phyloP scores from a whole-genome alignment of 805 yeast genomes.

The Metschnikowia orientalis region DNA sequence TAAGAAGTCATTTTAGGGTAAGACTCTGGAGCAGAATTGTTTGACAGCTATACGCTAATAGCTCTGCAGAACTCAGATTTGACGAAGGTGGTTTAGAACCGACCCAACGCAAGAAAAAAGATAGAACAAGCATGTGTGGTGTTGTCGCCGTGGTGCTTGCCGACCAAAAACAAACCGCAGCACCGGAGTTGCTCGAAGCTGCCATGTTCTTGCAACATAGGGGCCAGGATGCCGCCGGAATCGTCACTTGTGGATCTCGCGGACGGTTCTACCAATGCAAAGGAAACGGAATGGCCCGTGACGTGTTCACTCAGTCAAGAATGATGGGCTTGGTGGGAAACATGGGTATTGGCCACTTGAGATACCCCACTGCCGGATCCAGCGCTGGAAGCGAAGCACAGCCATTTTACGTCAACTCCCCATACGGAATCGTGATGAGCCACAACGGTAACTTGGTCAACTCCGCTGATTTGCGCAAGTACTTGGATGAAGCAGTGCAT shows the following conservation, averaged over 20 bases:
- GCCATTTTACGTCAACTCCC: conserved; percentile 96
- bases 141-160: conserved; percentile 83
- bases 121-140: conserved; percentile 93
- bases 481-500: conserved; percentile 90
- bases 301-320: conserved; percentile 84
- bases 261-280: conserved; percentile 96
- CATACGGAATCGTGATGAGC: conserved; percentile 85
- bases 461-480: conserved; percentile 67
- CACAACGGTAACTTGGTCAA: conserved; percentile 96
- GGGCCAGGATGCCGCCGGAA: conserved; percentile 99
- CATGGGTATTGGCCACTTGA: conserved; percentile 91
- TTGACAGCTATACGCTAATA: too few relatives aligned
- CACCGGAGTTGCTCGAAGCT: conserved; percentile 89
- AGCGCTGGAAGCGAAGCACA: conserved; percentile 96
- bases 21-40: too few relatives aligned
- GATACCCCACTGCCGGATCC: conserved; percentile 98
- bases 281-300: conserved; percentile 98
- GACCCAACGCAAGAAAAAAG: too few relatives aligned
- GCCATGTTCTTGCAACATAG: conserved; percentile 91
- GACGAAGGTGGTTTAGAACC: too few relatives aligned
- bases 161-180: conserved; percentile 66
- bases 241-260: conserved; percentile 88
- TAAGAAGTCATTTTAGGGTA: too few relatives aligned
- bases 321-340: conserved; percentile 79
- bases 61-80: too few relatives aligned